Evolutionary conservation across 2,329 filamentous ascomycete species (phyloP).

Genomic region (Penicillium sp.): DNA sequence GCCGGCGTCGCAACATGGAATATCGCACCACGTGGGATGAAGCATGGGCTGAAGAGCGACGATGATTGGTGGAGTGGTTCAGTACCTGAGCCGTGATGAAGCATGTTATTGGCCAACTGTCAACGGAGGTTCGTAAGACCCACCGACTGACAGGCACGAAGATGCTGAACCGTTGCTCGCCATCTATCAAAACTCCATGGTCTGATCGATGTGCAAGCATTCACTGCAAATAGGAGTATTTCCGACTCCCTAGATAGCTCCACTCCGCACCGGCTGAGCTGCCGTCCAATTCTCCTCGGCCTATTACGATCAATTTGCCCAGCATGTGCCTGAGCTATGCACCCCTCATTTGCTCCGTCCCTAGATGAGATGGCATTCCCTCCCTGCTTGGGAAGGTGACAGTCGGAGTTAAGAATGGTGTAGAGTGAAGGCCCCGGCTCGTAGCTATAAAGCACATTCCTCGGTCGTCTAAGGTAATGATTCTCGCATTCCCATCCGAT

Average conservation of each 20-base stretch:
- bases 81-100: not conserved
- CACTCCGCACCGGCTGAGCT: not conserved
- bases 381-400: not conserved
- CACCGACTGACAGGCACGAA: not conserved
- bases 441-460: constrained; percentile 11
- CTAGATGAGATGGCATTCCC: not conserved
- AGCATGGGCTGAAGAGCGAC: not conserved
- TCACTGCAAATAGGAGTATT: not conserved
- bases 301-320: constrained; percentile 1
- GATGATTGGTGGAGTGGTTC: not conserved
- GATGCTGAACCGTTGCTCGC: not conserved
- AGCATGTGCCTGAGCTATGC: constrained; percentile 2
- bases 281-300: not conserved
- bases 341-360: not conserved
- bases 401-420: not conserved
- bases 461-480: constrained; percentile 6
- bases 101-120: not conserved
- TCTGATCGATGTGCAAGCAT: not conserved
- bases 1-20: not conserved
- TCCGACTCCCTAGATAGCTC: not conserved
- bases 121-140: not conserved
- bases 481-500: constrained; percentile 9
- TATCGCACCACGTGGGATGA: not conserved
- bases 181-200: not conserved
- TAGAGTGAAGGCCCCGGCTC: not conserved